A percentile compares a stretch with the other conserved stretches of the same genome.
These are phyloP conservation scores for Amphicarpaea edgeworthii DNA, from an alignment of 306 rosid genomes.

Conservation along the genomic window DNA sequence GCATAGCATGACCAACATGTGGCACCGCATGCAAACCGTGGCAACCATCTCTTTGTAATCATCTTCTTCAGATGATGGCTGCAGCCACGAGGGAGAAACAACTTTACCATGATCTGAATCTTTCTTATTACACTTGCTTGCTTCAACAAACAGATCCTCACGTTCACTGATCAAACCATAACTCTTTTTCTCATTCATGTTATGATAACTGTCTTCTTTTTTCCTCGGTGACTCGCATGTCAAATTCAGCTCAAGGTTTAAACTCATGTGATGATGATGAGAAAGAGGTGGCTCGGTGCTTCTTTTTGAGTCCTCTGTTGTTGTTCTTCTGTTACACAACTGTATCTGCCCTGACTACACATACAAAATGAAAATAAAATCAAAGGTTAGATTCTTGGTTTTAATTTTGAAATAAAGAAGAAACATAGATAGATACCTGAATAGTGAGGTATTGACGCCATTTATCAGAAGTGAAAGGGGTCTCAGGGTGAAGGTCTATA, in stretches of 20 bases:
- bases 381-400: too few species aligned
- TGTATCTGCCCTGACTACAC: conserved; percentile 84
- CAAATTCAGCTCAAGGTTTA: conserved; percentile 89
- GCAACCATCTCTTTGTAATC: conserved; percentile 83
- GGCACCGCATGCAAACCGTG: conserved; percentile 85
- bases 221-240: conserved; percentile 62
- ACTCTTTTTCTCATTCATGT: conserved; percentile 38
- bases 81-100: conserved; percentile 60
- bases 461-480: conserved; percentile 68
- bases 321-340: conserved; percentile 65
- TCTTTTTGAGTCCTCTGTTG: conserved; percentile 59
- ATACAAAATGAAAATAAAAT: background rate
- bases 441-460: conserved; percentile 82
- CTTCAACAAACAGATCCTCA: conserved; percentile 42
- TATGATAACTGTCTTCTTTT: background rate
- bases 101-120: conserved; percentile 35
- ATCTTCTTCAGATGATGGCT: conserved; percentile 61
- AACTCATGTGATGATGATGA: conserved; percentile 55
- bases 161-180: conserved; percentile 30
- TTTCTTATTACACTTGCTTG: conserved; percentile 41
- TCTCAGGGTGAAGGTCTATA: conserved; percentile 65
- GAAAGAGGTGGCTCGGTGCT: conserved; percentile 45
- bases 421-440: conserved; percentile 62
- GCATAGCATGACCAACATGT: conserved; percentile 90
- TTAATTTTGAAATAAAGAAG: background rate